Conservation (phyloP, 805 yeast species). For the Saccharomycopsis fibuligera region DNA sequence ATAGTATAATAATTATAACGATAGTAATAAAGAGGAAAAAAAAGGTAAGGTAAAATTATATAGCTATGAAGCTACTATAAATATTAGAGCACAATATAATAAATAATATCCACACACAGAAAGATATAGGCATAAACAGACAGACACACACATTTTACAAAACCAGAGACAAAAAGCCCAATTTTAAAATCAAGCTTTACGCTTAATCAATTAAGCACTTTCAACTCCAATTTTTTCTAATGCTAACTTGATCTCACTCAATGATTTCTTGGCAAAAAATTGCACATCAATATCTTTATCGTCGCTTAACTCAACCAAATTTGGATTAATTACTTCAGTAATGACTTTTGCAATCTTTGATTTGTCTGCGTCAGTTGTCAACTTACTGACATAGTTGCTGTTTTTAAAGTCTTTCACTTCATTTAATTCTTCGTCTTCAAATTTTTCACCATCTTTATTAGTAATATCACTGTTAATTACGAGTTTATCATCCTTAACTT, state of each 20-base stretch:
- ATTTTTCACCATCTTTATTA: slow-evolving; percentile 3
- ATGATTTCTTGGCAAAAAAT: slow-evolving; percentile 69
- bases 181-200: too few relatives aligned
- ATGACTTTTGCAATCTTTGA: slow-evolving; percentile 32
- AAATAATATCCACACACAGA: too few relatives aligned
- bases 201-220: too few relatives aligned
- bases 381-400: slow-evolving; percentile 25
- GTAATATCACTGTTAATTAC: slow-evolving; percentile 13
- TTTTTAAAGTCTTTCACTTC: slow-evolving; percentile 23
- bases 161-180: too few relatives aligned
- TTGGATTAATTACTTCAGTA: slow-evolving; percentile 50
- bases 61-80: too few relatives aligned
- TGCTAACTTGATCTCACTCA: slow-evolving; percentile 31
- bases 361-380: slow-evolving; percentile 16
- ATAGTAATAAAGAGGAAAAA: too few relatives aligned
- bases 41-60: too few relatives aligned
- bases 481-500: slow-evolving; percentile 14
- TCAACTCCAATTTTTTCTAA: slow-evolving; percentile 10
- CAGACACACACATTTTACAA: too few relatives aligned
- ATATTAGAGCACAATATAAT: too few relatives aligned
- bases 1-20: too few relatives aligned
- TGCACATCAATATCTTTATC: slow-evolving; percentile 89
- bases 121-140: too few relatives aligned
- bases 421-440: slow-evolving; percentile 15
- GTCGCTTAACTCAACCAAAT: slow-evolving; percentile 53